Conservation (phyloP, 345 rosid genomes). For the Noccaea caerulescens region DNA sequence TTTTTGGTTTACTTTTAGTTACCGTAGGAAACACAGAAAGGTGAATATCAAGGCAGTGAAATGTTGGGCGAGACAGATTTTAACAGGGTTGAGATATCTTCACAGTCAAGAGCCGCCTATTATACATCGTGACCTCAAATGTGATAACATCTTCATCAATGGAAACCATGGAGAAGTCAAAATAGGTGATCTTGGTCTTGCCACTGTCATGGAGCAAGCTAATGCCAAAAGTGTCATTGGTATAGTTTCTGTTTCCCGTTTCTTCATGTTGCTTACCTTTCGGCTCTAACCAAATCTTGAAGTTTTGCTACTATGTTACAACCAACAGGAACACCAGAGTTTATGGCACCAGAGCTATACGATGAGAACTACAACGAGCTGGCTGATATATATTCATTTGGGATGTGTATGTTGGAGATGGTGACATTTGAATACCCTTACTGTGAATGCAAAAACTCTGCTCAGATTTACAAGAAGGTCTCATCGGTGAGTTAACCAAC, state of each 20-base stretch:
- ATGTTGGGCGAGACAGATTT: conserved; percentile 91
- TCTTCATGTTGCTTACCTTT: conserved; percentile 20
- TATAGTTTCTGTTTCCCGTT: conserved; percentile 43
- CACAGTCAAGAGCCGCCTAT: conserved; percentile 84
- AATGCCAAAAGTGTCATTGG: conserved; percentile 95
- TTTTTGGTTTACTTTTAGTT: conserved; percentile 53
- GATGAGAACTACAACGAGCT: conserved; percentile 81
- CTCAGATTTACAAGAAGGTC: conserved; percentile 90
- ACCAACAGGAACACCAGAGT: conserved; percentile 76
- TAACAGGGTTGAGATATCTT: conserved; percentile 76
- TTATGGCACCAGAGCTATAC: conserved; percentile 92
- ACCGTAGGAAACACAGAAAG: conserved; percentile 83
- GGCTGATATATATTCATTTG: conserved; percentile 83
- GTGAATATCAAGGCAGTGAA: conserved; percentile 86
- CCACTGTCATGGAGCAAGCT: conserved; percentile 88
- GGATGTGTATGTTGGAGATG: conserved; percentile 92
- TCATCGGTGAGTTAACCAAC: conserved; percentile 61
- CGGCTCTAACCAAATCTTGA: conserved; percentile 3
- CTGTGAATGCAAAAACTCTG: conserved; percentile 78
- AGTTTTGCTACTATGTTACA: no score
- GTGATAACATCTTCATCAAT: conserved; percentile 92
- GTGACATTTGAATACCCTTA: conserved; percentile 86
- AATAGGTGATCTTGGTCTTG: conserved; percentile 97
- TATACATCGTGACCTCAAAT: conserved; percentile 93
- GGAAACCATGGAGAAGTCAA: conserved; percentile 97